Conservation (phyloP, 768 basidiomycete genomes). For the Trichaptum fuscoviolaceum region DNA sequence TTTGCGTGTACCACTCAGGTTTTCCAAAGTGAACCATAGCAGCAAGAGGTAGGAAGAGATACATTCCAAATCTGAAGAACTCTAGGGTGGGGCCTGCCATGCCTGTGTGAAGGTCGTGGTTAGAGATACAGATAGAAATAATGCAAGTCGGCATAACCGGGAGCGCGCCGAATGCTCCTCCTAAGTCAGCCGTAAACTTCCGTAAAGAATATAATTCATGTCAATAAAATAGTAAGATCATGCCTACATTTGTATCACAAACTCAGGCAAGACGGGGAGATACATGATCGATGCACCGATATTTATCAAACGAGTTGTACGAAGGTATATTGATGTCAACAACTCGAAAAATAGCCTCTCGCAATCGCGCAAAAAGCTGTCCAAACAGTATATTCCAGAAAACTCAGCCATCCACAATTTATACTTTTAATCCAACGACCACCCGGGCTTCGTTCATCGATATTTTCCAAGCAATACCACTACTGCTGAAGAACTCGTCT, state of each 20-base stretch:
- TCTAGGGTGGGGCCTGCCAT: conserved; percentile 82
- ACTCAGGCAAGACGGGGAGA: too few species aligned
- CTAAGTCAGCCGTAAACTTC: too few species aligned
- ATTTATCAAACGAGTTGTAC: too few species aligned
- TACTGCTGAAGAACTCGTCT: conserved; percentile 90
- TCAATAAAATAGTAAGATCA: too few species aligned
- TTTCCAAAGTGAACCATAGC: conserved; percentile 84
- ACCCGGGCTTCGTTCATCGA: conserved; percentile 70
- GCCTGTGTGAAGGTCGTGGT: conserved; percentile 11
- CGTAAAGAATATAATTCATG: too few species aligned
- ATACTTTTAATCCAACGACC: conserved; percentile 53
- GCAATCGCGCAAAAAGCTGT: too few species aligned
- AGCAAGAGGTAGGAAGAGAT: conserved; percentile 78
- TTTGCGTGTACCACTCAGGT: conserved; percentile 75
- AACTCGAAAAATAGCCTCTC: too few species aligned
- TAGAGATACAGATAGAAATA: background rate
- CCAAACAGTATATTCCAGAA: background rate
- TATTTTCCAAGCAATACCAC: conserved; percentile 86
- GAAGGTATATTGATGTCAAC: too few species aligned
- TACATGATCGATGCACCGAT: too few species aligned
- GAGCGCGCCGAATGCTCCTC: too few species aligned
- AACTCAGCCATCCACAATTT: background rate
- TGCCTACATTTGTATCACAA: too few species aligned
- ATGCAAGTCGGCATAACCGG: too few species aligned
- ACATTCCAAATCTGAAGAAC: conserved; percentile 84